phyloP scores from a whole-genome alignment of 768 basidiomycete genomes.

The Collybia sp. region DNA sequence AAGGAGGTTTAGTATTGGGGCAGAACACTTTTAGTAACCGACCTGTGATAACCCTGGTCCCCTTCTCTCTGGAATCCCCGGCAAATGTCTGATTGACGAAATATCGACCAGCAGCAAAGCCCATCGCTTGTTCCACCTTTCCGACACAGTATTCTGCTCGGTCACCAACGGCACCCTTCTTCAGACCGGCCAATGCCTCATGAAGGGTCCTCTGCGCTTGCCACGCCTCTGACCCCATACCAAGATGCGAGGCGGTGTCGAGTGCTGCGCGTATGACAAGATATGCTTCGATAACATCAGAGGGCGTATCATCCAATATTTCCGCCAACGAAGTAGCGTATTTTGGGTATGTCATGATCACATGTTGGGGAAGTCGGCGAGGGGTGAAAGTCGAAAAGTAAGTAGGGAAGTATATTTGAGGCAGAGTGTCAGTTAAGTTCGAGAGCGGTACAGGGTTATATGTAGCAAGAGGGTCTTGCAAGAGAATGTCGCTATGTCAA shows the following conservation, averaged over 20 bases:
- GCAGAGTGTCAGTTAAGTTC: slow-evolving; percentile 63
- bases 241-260: slow-evolving; percentile 64
- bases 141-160: slow-evolving; percentile 81
- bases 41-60: slow-evolving; percentile 81
- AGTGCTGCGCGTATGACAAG: slow-evolving; percentile 76
- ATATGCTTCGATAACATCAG: slow-evolving; percentile 82
- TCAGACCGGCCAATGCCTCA: slow-evolving; percentile 77
- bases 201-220: slow-evolving; percentile 64
- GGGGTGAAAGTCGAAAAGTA: slow-evolving; percentile 87
- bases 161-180: slow-evolving; percentile 81
- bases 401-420: slow-evolving; percentile 76
- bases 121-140: slow-evolving; percentile 66
- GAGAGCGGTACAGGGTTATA: slow-evolving; percentile 81
- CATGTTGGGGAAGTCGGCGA: slow-evolving; percentile 64
- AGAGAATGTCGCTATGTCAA: slow-evolving; percentile 50
- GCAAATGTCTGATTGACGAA: slow-evolving; percentile 85
- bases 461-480: slow-evolving; percentile 77
- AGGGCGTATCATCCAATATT: slow-evolving; percentile 62
- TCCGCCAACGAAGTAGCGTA: slow-evolving; percentile 65
- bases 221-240: slow-evolving; percentile 74
- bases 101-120: slow-evolving; percentile 87
- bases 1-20: slow-evolving; percentile 6
- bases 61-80: slow-evolving; percentile 74
- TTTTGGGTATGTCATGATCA: slow-evolving; percentile 80
- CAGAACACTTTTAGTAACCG: slow-evolving; percentile 9